Percentiles rank a stretch among this genome's conserved stretches.
Conservation (phyloP, 1,139 yeast species). For the Candida sp. region DNA sequence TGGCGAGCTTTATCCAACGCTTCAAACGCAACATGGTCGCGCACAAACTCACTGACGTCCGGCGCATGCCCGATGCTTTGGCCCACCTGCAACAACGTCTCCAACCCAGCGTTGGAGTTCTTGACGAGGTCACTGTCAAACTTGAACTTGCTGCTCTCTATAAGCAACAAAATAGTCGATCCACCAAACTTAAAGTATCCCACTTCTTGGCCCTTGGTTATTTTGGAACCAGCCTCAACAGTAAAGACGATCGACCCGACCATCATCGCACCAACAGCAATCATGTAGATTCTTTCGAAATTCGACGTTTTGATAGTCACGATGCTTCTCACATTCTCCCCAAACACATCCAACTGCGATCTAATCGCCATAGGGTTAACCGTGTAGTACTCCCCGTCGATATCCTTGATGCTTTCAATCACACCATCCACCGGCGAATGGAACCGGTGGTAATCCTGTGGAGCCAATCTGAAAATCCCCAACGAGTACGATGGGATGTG, state of each 20-base stretch:
- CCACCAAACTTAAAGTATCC: conserved; percentile 99
- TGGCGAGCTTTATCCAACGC: conserved; percentile 54
- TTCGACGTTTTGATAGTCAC: conserved; percentile 74
- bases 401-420: conserved; percentile 65
- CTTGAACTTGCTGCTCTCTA: conserved; percentile 34
- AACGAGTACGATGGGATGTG: conserved; percentile 55
- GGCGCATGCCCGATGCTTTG: conserved; percentile 87
- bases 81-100: conserved; percentile 87
- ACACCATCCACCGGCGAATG: conserved; percentile 86
- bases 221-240: conserved; percentile 59
- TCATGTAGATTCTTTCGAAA: conserved; percentile 79
- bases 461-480: conserved; percentile 88
- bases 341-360: conserved; percentile 87
- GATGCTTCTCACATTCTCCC: conserved; percentile 84
- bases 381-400: conserved; percentile 92
- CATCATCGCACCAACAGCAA: conserved; percentile 98
- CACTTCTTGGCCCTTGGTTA: conserved; percentile 78
- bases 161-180: conserved; percentile 73
- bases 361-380: conserved; percentile 98
- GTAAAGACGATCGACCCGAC: conserved; percentile 89
- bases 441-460: conserved; percentile 96
- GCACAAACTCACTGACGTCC: conserved; percentile 48
- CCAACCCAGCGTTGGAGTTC: conserved; percentile 73
- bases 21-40: conserved; percentile 51
- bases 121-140: conserved; percentile 78